Conservation (phyloP, 1,284 basidiomycete genomes). For the Ustilago hordei region DNA sequence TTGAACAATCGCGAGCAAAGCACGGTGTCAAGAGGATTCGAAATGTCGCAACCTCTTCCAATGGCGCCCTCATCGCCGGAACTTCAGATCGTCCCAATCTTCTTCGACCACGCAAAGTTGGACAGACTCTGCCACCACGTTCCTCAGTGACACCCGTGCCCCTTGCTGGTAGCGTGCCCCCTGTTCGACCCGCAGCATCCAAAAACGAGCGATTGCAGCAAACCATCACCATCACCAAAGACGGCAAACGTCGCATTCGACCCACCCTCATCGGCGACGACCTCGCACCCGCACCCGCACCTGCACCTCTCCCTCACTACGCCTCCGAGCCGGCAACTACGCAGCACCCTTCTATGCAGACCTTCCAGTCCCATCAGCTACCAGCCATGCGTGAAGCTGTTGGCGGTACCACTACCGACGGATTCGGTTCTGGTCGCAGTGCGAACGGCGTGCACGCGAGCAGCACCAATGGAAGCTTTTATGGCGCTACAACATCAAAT, state of each 20-base stretch:
- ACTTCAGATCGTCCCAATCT: slow-evolving; percentile 53
- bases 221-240: slow-evolving; percentile 69
- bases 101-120: slow-evolving; percentile 65
- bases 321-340: slow-evolving; percentile 17
- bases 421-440: slow-evolving; percentile 22
- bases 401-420: slow-evolving; percentile 44
- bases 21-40: slow-evolving; percentile 53
- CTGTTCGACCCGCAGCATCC: slow-evolving; percentile 23
- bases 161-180: slow-evolving; percentile 26
- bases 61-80: slow-evolving; percentile 8
- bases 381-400: slow-evolving; percentile 45
- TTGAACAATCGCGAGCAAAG: slow-evolving; percentile 50
- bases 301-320: slow-evolving; percentile 12
- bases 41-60: slow-evolving; percentile 3
- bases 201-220: slow-evolving; percentile 61
- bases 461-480: slow-evolving; percentile 18
- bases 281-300: slow-evolving; percentile 7
- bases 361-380: slow-evolving; percentile 26
- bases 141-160: slow-evolving; percentile 33
- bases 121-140: slow-evolving; percentile 25
- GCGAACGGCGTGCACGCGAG: slow-evolving; percentile 30
- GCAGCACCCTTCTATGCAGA: slow-evolving; percentile 5
- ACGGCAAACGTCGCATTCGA: slow-evolving; percentile 77
- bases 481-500: slow-evolving; percentile 11
- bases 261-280: slow-evolving; percentile 72